These are phyloP conservation scores for Magnolia changhungtana DNA, from an alignment of 164 flowering plant genomes.

Conservation along the genomic window DNA sequence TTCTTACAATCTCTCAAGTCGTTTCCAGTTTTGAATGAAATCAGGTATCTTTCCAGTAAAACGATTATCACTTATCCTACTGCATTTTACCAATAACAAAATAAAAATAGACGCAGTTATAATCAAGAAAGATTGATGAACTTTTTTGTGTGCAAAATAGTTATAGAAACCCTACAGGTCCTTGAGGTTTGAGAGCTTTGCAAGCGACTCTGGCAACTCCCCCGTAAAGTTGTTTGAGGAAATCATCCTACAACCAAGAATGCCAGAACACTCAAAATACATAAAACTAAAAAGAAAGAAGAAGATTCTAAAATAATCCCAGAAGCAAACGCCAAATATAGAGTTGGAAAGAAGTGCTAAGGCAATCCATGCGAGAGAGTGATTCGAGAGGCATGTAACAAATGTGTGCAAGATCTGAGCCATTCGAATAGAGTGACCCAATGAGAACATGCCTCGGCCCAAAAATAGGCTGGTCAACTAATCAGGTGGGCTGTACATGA, in stretches of 20 bases:
- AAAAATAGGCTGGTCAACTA: too few species aligned
- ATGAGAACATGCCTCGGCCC: too few species aligned
- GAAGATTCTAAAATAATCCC: too few species aligned
- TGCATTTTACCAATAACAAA: conserved; percentile 9
- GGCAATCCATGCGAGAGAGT: too few species aligned
- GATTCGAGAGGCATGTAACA: too few species aligned
- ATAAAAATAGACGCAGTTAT: neutral
- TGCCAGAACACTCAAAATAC: too few species aligned
- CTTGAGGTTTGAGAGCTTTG: conserved; percentile 17
- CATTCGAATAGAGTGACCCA: too few species aligned
- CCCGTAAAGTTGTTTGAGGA: conserved; percentile 27
- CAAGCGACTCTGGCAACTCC: conserved; percentile 17
- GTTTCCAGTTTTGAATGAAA: conserved; percentile 27
- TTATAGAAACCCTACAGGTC: conserved; percentile 15
- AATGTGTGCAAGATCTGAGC: too few species aligned
- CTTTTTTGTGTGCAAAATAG: neutral
- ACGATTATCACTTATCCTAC: conserved; percentile 35
- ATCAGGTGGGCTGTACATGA: too few species aligned
- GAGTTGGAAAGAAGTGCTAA: too few species aligned
- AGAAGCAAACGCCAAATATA: too few species aligned
- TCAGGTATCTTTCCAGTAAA: conserved; percentile 39
- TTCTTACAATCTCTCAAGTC: conserved; percentile 31
- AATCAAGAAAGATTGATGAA: neutral
- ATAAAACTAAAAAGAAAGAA: too few species aligned
- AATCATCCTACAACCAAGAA: conserved; percentile 20